Conservation (phyloP, 176 grass and related monocot species). For the Carex myosuroides region DNA sequence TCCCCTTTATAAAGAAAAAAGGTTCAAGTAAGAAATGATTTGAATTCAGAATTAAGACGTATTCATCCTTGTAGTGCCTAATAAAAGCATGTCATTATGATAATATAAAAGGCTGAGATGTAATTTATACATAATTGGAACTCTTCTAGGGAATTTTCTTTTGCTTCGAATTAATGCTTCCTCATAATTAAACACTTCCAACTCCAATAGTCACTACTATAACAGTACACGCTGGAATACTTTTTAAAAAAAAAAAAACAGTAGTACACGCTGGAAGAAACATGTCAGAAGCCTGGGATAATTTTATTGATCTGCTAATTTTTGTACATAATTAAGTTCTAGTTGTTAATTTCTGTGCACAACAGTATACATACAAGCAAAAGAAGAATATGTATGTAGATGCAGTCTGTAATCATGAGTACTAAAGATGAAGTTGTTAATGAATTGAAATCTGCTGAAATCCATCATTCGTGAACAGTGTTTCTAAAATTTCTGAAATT, state of each 20-base stretch:
- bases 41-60: neutral
- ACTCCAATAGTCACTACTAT: neutral
- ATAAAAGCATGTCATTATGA: constrained; percentile 9
- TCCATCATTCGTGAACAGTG: too few species aligned
- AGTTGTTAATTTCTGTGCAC: neutral
- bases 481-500: too few species aligned
- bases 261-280: neutral
- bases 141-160: neutral
- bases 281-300: neutral
- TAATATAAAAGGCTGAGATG: neutral
- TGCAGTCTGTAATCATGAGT: neutral
- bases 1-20: neutral
- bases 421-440: neutral
- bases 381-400: neutral
- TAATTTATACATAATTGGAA: neutral
- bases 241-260: too few species aligned
- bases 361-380: neutral
- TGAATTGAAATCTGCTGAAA: too few species aligned
- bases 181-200: neutral
- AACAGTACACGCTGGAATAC: neutral
- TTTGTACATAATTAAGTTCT: neutral
- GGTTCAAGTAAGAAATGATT: neutral
- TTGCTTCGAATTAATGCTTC: neutral
- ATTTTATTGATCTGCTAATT: neutral
- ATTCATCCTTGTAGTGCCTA: neutral